phyloP scores from a whole-genome alignment of 352 stramenopile species.

The Plasmopara viticola region DNA sequence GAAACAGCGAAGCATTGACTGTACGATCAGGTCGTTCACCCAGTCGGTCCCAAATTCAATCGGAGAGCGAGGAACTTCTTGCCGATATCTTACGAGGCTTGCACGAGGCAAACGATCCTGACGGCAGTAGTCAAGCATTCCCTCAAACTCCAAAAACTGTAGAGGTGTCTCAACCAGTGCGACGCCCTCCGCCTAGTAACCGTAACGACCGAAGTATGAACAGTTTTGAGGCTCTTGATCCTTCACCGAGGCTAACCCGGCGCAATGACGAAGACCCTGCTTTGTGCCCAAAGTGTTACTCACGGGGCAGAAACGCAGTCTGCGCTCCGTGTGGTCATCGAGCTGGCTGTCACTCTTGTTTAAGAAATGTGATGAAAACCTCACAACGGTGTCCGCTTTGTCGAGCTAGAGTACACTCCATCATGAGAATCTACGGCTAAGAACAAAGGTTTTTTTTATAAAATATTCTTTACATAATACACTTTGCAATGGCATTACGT shows the following conservation, averaged over 20 bases:
- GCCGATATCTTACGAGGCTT: constrained; percentile 22
- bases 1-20: constrained; percentile 8
- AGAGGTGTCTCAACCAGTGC: constrained; percentile 12
- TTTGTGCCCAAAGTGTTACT: constrained; percentile 44
- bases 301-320: constrained; percentile 35
- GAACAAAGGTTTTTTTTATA: not conserved
- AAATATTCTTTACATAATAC: no score
- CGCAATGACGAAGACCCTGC: constrained; percentile 10
- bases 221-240: not conserved
- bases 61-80: constrained; percentile 15
- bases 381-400: constrained; percentile 38
- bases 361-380: constrained; percentile 31
- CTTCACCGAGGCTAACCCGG: not conserved
- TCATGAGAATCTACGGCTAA: constrained; percentile 48
- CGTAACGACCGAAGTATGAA: not conserved
- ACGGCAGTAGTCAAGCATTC: not conserved
- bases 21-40: constrained; percentile 14
- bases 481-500: no score
- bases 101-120: constrained; percentile 3
- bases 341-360: constrained; percentile 38
- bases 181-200: constrained; percentile 2
- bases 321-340: constrained; percentile 52
- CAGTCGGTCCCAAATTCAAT: constrained; percentile 2
- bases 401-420: constrained; percentile 26
- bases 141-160: constrained; percentile 17